Conservation (phyloP, 208 protist genomes). For the Acanthamoeba lenticulata region DNA sequence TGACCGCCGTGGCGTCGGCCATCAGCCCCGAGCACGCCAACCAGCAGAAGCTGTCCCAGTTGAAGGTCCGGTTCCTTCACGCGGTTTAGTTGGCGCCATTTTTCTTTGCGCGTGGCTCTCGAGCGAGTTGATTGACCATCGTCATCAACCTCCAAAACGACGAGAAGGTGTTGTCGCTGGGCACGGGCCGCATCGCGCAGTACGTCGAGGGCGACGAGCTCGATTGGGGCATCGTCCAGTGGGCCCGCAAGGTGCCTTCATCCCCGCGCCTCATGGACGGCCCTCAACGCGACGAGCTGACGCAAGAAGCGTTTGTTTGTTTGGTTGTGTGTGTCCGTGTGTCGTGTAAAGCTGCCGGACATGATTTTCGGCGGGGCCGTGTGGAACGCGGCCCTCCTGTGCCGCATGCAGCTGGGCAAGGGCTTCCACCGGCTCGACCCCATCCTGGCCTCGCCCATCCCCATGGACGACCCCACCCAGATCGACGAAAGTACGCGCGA, state of each 20-base stretch:
- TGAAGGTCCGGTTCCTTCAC: not conserved
- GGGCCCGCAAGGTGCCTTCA: no score
- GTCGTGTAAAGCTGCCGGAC: conserved; percentile 12
- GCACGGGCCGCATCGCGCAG: conserved; percentile 14
- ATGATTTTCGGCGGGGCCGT: conserved; percentile 6
- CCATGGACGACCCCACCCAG: conserved; percentile 3
- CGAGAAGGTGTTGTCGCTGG: conserved; percentile 3
- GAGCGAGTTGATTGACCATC: no score
- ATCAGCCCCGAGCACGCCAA: not conserved
- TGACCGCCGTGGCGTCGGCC: not conserved
- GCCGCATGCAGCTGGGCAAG: not conserved
- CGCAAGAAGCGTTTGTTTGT: no score
- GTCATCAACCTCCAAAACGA: no score
- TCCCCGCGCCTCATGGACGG: no score
- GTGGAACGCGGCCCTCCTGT: not conserved
- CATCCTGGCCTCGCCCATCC: not conserved
- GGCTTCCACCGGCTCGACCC: conserved; percentile 24
- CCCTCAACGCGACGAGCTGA: no score
- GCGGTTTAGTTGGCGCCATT: no score
- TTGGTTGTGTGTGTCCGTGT: no score
- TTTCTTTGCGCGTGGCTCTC: no score
- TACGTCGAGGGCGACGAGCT: conserved; percentile 20
- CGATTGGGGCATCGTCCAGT: conserved; percentile 16
- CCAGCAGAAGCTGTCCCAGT: not conserved
- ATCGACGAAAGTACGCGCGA: not conserved